Evolutionary conservation across 208 protist species (phyloP).

Genomic region (Acanthamoeba lenticulata): DNA sequence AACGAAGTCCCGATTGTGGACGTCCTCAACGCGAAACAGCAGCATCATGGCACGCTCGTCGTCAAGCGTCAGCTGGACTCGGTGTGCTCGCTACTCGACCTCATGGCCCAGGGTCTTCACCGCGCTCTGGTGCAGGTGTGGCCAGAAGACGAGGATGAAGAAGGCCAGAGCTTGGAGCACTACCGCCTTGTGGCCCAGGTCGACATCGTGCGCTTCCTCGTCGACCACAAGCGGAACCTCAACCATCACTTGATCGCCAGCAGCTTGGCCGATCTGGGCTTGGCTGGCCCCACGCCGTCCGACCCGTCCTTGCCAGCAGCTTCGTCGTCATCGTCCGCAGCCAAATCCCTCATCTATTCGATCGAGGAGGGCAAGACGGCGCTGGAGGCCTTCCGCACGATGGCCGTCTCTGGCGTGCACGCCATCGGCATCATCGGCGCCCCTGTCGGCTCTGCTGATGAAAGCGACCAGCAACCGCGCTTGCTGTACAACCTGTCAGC

Average conservation of each 20-base stretch:
- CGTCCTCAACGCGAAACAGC: background rate
- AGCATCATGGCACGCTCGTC: background rate
- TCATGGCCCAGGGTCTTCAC: background rate
- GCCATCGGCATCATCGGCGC: constrained; percentile 20
- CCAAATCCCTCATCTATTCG: background rate
- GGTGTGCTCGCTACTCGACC: background rate
- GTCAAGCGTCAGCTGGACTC: constrained; percentile 8
- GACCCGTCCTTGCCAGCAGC: background rate
- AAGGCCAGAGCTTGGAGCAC: background rate
- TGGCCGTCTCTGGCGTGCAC: constrained; percentile 23
- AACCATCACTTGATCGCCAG: constrained; percentile 21
- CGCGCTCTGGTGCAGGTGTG: constrained; percentile 21
- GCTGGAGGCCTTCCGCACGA: constrained; percentile 6
- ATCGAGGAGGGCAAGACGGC: constrained; percentile 8
- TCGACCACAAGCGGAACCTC: background rate
- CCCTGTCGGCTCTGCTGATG: background rate
- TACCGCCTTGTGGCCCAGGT: constrained; percentile 18
- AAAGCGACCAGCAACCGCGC: background rate
- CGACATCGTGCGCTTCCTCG: constrained; percentile 22
- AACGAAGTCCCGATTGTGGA: background rate
- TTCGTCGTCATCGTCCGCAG: background rate
- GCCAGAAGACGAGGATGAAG: background rate
- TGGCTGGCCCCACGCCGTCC: background rate
- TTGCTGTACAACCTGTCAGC: constrained; percentile 27
- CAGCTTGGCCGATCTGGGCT: background rate